These are phyloP conservation scores for Przewalskia tangutica DNA, from an alignment of 257 asterid genomes.

Conservation along the genomic window DNA sequence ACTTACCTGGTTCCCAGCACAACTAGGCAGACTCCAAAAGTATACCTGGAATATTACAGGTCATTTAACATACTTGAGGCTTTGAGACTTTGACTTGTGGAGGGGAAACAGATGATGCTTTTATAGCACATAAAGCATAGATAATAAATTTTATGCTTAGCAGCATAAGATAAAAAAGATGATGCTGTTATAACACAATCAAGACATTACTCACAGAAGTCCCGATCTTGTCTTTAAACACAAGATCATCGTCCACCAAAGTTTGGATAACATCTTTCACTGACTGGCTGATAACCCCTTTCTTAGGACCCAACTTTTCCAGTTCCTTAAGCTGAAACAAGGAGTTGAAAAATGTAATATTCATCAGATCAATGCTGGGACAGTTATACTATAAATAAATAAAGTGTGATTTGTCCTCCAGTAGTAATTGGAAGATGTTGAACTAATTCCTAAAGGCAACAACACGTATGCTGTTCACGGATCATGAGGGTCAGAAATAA, in stretches of 20 bases:
- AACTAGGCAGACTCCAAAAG: constrained; percentile 98
- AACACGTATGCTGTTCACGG: too few species aligned
- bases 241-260: constrained; percentile 95
- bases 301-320: constrained; percentile 89
- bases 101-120: not conserved
- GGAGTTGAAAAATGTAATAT: not conserved
- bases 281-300: constrained; percentile 86
- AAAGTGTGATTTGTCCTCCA: not conserved
- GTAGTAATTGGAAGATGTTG: not conserved
- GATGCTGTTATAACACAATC: not conserved
- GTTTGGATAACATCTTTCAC: constrained; percentile 89
- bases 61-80: not conserved
- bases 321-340: constrained; percentile 76
- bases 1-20: constrained; percentile 94
- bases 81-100: not conserved
- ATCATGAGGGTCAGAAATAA: too few species aligned
- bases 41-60: constrained; percentile 51
- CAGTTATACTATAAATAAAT: not conserved
- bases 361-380: not conserved
- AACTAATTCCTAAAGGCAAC: too few species aligned
- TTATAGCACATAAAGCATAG: not conserved
- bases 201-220: constrained; percentile 71
- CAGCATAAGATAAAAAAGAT: not conserved
- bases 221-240: constrained; percentile 93
- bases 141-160: not conserved